Base-by-base conservation (phyloP, 2,329 filamentous ascomycete genomes). In the Beauveria sp. region DNA sequence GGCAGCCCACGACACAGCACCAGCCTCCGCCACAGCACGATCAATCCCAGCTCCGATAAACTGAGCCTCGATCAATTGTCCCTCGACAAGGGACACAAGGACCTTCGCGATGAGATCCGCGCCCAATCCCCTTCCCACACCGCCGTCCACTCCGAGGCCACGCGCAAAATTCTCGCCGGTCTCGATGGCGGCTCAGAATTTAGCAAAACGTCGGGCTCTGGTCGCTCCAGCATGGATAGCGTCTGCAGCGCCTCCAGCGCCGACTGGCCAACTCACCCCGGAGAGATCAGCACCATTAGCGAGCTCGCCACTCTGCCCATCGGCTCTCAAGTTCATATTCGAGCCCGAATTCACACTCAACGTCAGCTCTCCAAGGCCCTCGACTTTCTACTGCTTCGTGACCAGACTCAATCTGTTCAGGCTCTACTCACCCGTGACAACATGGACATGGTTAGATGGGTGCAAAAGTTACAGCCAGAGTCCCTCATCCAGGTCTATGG, bases 381-480 rank as follows among this genome's bases (percentile, higher is more conserved):
- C 40, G 90, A 91, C 68, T 96, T 96, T 74, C 78, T 96, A 49
- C 83, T 96, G 63, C 88, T 96, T 70, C 88, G 93, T 61, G 91
- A 96, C 75, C 89, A 93, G 75, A 86, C 89, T 14, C 81, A 84
- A 66, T 95, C 91, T 26, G 85, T 96, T 57, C 93, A 65, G 74
- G 92, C 91, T 64, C 90, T 96, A 3, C 78, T 97, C 18, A 64
- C 73, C 61, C 73, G 72, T 66, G 73, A 72, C 64, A 77, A 69
- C 78, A 86, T 66, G 83, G 85, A 89, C 68, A 93, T 96, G 82
- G 81, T 96, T 31, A 88, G 90, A 70, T 96, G 91, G 89, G 90
- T 90, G 3, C 90, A 96, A 74, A 90, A 91, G 71, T 79, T 96
- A 51, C 86, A 88, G 60, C 79, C 87, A 6, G 93, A 96, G 71